Evolutionary conservation across 2,329 filamentous ascomycete species (phyloP).

Genomic region (Fusarium secorum): DNA sequence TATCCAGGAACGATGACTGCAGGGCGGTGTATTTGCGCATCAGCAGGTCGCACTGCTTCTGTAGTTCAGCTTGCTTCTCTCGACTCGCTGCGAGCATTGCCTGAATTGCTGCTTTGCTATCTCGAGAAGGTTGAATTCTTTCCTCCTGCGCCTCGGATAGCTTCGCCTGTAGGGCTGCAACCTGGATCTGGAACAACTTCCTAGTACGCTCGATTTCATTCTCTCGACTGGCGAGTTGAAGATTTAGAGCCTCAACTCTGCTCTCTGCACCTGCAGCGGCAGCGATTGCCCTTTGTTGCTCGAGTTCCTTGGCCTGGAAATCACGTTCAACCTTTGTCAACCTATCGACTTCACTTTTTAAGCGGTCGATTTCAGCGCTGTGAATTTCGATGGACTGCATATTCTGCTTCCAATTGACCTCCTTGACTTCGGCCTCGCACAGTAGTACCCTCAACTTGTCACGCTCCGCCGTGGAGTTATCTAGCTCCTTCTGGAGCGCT

Average conservation of each 20-base stretch:
- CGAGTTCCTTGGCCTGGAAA: conserved; percentile 69
- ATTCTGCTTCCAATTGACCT: conserved; percentile 69
- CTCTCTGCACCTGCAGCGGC: conserved; percentile 66
- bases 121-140: conserved; percentile 36
- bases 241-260: conserved; percentile 64
- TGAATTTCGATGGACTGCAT: conserved; percentile 69
- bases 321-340: conserved; percentile 69
- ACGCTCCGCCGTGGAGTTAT: conserved; percentile 65
- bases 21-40: conserved; percentile 61
- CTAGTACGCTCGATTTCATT: conserved; percentile 55
- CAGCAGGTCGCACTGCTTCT: conserved; percentile 59
- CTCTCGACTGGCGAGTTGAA: conserved; percentile 63
- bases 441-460: conserved; percentile 72
- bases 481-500: conserved; percentile 64
- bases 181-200: conserved; percentile 57
- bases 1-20: conserved; percentile 59
- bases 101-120: conserved; percentile 52
- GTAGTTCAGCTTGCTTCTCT: conserved; percentile 61
- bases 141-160: conserved; percentile 51
- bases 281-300: conserved; percentile 64
- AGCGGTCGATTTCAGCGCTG: conserved; percentile 65
- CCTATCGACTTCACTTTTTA: conserved; percentile 66
- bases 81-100: conserved; percentile 59
- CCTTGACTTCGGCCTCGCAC: conserved; percentile 73
- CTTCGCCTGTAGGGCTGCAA: conserved; percentile 56